Evolutionary conservation across 805 yeast genomes (phyloP), one percentile per base, ranked within the genome.

Genomic region (Lipomyces starkeyi): DNA sequence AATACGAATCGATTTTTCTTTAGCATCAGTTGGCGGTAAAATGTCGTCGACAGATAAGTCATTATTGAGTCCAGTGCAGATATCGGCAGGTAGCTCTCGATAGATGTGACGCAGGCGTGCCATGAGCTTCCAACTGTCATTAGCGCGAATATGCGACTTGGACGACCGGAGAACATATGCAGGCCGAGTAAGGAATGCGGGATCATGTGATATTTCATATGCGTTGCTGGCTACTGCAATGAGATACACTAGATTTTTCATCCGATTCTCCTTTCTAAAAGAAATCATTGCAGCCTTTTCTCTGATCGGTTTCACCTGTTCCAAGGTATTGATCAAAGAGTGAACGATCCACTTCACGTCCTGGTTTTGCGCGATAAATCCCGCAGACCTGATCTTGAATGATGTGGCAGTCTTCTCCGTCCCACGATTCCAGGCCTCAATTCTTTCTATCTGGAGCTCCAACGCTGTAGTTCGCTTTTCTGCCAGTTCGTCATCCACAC

Each of bases 131-230:
- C 99, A 95, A 74, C 96, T 87, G 72, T 92, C 91, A 68, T 87
- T 86, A 29, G 88, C 86, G 71, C 99, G 82, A 1, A 92, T 87
- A 78, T 93, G 98, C 29, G 87, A 85, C 22, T 83, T 82, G 1
- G 88, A 84, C 2, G 93, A 84, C 63, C 97, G 82, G 59, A 91
- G 85, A 37, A 92, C 86, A 73, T 90, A 88, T 0, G 97, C 89
- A 0, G 98, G 97, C 62, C 92, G 89, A 0, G 98, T 93, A 62
- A 94, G 84, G 22, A 93, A 97, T 5, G 91, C 87, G 0, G 98
- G 96, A 74, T 95, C 98, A 70, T 91, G 91, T 61, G 87, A 87
- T 56, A 93, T 85, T 37, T 84, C 83, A 73, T 78, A 84, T 29
- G 75, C 74, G 37, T 81, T 83, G 60, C 88, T 84, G 3, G 88